Conservation (phyloP, 169 alveolate genomes). For the Plasmodium adleri region DNA sequence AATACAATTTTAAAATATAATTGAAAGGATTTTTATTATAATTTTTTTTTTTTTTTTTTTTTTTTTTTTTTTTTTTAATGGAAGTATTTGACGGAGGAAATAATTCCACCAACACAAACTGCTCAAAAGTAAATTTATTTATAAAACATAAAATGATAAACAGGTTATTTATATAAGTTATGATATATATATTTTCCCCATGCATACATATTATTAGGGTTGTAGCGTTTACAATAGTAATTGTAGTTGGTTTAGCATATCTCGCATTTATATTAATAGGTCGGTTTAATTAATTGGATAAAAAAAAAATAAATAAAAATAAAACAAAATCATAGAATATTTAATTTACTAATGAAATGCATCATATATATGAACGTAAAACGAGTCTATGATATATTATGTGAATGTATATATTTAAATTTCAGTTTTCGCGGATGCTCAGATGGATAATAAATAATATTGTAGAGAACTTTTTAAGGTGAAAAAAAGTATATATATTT, state of each 20-base stretch:
- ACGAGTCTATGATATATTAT: too few species aligned
- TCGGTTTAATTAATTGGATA: constrained; percentile 3
- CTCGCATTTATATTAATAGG: constrained; percentile 73
- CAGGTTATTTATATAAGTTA: too few species aligned
- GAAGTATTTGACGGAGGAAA: constrained; percentile 58
- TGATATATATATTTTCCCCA: too few species aligned
- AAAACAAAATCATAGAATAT: too few species aligned
- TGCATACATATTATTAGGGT: constrained; percentile 27
- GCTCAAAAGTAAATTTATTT: constrained; percentile 41
- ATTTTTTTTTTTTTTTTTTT: not conserved
- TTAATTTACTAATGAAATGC: too few species aligned
- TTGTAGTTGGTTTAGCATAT: constrained; percentile 51
- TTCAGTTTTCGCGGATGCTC: constrained; percentile 72
- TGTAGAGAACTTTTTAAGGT: not conserved
- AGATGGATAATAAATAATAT: constrained; percentile 26
- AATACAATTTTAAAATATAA: not conserved
- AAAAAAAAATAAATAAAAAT: not conserved
- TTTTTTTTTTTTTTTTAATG: too few species aligned
- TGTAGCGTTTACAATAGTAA: constrained; percentile 69
- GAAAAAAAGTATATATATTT: constrained; percentile 1
- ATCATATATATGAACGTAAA: too few species aligned
- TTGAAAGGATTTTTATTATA: not conserved
- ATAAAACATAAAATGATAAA: too few species aligned
- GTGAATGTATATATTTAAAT: not conserved
- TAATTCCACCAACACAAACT: constrained; percentile 72